A percentile compares a stretch with the other conserved stretches of the same genome.
phyloP scores from a whole-genome alignment of 2,329 filamentous ascomycete genomes.

The Fonsecaea pedrosoi region DNA sequence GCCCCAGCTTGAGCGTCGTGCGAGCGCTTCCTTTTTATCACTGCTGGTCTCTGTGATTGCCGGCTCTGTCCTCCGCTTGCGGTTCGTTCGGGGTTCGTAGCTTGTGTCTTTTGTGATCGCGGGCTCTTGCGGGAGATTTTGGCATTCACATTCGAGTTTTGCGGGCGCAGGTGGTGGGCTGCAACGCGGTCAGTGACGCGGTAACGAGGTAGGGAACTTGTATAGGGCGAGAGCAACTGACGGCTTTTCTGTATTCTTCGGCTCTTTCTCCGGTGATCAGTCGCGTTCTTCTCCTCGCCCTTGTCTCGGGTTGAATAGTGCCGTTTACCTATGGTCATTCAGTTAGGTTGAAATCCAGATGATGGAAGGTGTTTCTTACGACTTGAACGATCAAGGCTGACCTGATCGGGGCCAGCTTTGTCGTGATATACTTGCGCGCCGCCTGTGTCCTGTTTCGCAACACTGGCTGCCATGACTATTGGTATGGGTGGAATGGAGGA shows the following conservation, averaged over 20 bases:
- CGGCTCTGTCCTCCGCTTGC: no score
- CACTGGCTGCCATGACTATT: constrained; percentile 16
- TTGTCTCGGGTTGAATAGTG: constrained; percentile 11
- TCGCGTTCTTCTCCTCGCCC: constrained; percentile 7
- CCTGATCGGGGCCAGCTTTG: constrained; percentile 14
- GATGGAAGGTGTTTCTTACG: constrained; percentile 4
- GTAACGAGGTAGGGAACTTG: not conserved
- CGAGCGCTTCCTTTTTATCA: no score
- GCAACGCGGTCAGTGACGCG: constrained; percentile 10
- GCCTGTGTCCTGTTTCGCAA: constrained; percentile 11
- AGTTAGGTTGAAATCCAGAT: constrained; percentile 6
- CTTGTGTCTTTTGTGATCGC: no score
- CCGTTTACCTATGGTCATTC: constrained; percentile 15
- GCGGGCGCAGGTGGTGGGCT: constrained; percentile 9
- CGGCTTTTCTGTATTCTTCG: constrained; percentile 19
- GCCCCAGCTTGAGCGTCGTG: no score
- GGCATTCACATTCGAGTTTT: not conserved
- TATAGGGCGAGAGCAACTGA: constrained; percentile 23
- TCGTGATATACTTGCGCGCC: constrained; percentile 4
- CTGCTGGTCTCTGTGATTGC: no score
- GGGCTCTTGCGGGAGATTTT: no score
- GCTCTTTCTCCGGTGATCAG: constrained; percentile 23
- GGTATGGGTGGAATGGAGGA: constrained; percentile 7
- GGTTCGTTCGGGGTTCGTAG: no score
- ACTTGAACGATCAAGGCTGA: constrained; percentile 7